Evolutionary conservation across 441 rosid genomes (phyloP).

Genomic region (Jatropha multifida): DNA sequence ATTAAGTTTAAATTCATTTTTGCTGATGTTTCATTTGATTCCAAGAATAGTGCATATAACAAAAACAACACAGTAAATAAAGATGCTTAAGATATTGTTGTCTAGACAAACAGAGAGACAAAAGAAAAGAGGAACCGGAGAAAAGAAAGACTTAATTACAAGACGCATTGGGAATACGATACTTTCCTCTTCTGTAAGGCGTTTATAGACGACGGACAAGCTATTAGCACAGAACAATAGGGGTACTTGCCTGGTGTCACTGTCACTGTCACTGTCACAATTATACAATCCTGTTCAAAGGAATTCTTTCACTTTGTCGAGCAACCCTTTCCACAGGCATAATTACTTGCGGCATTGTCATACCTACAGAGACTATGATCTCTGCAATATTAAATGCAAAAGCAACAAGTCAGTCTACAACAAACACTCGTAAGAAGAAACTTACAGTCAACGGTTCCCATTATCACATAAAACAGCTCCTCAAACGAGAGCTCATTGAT

Average conservation of each 20-base stretch:
- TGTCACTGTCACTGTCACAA: background rate
- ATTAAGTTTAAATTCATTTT: too few relatives aligned
- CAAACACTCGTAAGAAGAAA: background rate
- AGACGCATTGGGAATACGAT: too few relatives aligned
- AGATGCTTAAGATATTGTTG: too few relatives aligned
- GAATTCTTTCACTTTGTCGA: conserved; percentile 46
- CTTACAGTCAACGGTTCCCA: background rate
- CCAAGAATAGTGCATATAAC: too few relatives aligned
- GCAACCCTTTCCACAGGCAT: conserved; percentile 44
- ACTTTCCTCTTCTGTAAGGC: too few relatives aligned
- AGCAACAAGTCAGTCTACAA: background rate
- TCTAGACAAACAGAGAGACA: too few relatives aligned
- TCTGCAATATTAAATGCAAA: conserved; percentile 38
- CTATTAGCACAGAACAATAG: background rate
- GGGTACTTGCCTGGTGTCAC: background rate
- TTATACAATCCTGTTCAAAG: conserved; percentile 48
- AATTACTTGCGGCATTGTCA: conserved; percentile 74
- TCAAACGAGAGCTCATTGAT: background rate
- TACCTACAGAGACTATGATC: conserved; percentile 67
- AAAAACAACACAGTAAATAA: too few relatives aligned
- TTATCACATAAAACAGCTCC: too few relatives aligned
- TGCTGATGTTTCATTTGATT: too few relatives aligned
- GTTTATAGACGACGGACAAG: too few relatives aligned
- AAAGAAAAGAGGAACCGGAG: too few relatives aligned
- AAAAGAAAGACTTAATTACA: too few relatives aligned